Conservation (phyloP, 306 rosid species). For the Cicer bijugum region DNA sequence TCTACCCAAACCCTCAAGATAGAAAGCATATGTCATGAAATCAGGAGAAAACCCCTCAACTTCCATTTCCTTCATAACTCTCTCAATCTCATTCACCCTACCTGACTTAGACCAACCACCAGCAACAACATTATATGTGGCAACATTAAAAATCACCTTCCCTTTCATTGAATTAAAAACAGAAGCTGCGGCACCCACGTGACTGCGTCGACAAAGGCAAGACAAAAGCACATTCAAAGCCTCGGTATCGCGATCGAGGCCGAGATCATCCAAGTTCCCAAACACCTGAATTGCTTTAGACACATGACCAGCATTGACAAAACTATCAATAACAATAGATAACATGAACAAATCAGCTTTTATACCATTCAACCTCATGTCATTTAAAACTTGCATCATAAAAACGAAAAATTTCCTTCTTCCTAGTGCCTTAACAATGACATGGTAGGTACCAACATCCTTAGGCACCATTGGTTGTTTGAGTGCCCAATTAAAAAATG, state of each 20-base stretch:
- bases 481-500: constrained; percentile 79
- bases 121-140: constrained; percentile 59
- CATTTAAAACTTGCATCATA: constrained; percentile 55
- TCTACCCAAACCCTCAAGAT: constrained; percentile 80
- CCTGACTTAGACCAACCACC: constrained; percentile 82
- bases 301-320: constrained; percentile 67
- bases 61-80: constrained; percentile 62
- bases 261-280: constrained; percentile 58
- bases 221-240: constrained; percentile 68
- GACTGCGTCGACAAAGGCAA: constrained; percentile 67
- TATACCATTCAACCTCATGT: constrained; percentile 52
- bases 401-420: constrained; percentile 68
- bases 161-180: constrained; percentile 63
- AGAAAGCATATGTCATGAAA: constrained; percentile 52
- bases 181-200: constrained; percentile 67
- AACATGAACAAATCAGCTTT: constrained; percentile 56
- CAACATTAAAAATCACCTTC: constrained; percentile 53
- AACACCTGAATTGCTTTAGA: constrained; percentile 68
- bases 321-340: constrained; percentile 69
- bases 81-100: constrained; percentile 63
- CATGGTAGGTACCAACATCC: constrained; percentile 49
- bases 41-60: constrained; percentile 64
- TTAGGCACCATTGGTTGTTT: constrained; percentile 60
- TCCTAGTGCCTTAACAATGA: constrained; percentile 75
- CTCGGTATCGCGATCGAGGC: constrained; percentile 55